These are phyloP conservation scores for Irineochytrium annulatum DNA, from an alignment of 192 early-diverging fungal species.

Conservation along the genomic window DNA sequence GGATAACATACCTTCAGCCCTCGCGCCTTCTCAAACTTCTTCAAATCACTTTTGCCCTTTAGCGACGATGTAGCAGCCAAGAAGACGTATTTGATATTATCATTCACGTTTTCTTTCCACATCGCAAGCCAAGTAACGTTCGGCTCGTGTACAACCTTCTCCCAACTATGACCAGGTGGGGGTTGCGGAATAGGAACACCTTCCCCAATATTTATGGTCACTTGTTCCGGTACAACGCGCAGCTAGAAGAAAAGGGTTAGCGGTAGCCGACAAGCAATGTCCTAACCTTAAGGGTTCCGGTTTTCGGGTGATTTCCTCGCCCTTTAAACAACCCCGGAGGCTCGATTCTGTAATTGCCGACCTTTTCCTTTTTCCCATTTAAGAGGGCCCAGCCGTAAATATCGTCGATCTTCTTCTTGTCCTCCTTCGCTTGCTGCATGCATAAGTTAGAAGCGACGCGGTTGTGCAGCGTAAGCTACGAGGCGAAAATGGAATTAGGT, in stretches of 20 bases:
- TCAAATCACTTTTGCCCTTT: constrained; percentile 92
- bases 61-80: constrained; percentile 88
- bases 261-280: not conserved
- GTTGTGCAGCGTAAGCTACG: not conserved
- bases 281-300: constrained; percentile 77
- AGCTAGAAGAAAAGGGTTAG: constrained; percentile 34
- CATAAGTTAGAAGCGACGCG: not conserved
- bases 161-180: constrained; percentile 88
- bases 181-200: constrained; percentile 74
- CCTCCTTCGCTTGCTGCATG: constrained; percentile 55
- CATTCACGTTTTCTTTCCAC: constrained; percentile 99
- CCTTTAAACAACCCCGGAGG: constrained; percentile 95
- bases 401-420: constrained; percentile 64
- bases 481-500: too few relatives aligned
- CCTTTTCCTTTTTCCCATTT: constrained; percentile 92
- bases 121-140: constrained; percentile 94
- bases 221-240: constrained; percentile 87
- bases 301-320: constrained; percentile 95
- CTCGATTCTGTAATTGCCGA: constrained; percentile 96
- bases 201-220: constrained; percentile 87
- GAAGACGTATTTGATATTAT: constrained; percentile 89
- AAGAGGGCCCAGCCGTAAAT: constrained; percentile 70
- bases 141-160: constrained; percentile 78
- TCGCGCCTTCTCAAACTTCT: constrained; percentile 95
- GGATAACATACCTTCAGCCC: constrained; percentile 60